Conservation (phyloP, 305 asterid genomes). For the Plantago coronopus region DNA sequence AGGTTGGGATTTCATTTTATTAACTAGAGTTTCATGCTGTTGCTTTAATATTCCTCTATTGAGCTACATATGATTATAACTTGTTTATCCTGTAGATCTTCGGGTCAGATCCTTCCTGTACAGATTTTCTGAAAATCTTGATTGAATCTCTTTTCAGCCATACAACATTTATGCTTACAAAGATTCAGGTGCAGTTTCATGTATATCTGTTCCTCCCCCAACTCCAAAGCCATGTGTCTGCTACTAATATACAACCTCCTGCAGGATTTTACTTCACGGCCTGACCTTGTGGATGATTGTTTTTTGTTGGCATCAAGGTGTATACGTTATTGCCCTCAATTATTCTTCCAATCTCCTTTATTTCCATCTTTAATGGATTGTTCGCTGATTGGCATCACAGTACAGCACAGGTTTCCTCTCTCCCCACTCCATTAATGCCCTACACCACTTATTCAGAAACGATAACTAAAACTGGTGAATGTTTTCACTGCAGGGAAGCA, state of each 20-base stretch:
- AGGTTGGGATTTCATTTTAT: slow-evolving; percentile 40
- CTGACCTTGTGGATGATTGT: slow-evolving; percentile 97
- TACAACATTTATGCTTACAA: slow-evolving; percentile 70
- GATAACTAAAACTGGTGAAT: slow-evolving; percentile 9
- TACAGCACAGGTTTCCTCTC: slow-evolving; percentile 76
- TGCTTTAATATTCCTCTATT: background rate
- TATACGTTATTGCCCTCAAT: slow-evolving; percentile 92
- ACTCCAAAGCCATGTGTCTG: slow-evolving; percentile 12
- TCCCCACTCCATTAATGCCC: background rate
- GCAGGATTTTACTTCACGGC: slow-evolving; percentile 83
- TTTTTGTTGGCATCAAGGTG: slow-evolving; percentile 96
- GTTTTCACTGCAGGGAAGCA: slow-evolving; percentile 83
- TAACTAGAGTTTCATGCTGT: slow-evolving; percentile 16
- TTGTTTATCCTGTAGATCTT: slow-evolving; percentile 58
- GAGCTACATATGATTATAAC: slow-evolving; percentile 22
- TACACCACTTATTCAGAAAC: background rate
- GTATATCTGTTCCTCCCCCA: slow-evolving; percentile 14
- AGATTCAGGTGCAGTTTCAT: slow-evolving; percentile 52
- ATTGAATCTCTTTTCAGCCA: slow-evolving; percentile 93
- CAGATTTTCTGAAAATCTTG: slow-evolving; percentile 69
- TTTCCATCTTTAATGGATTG: slow-evolving; percentile 89
- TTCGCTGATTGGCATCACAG: slow-evolving; percentile 84
- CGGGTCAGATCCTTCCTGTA: slow-evolving; percentile 95
- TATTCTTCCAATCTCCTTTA: slow-evolving; percentile 74
- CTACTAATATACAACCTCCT: slow-evolving; percentile 23